phyloP scores from a whole-genome alignment of 2,329 filamentous ascomycete genomes.

The Sclerotinia nivalis region DNA sequence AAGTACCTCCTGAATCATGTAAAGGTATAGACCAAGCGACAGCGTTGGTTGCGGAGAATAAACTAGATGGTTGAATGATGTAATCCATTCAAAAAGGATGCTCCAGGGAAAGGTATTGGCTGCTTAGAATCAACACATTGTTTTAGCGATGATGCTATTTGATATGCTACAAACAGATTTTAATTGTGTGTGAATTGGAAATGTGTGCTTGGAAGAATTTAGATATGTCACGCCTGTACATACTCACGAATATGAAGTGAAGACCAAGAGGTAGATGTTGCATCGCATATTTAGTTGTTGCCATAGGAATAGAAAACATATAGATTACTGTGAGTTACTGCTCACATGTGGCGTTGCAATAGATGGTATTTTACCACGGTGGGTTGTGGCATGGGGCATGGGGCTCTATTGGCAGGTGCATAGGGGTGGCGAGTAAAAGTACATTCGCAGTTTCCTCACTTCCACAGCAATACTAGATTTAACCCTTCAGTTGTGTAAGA shows the following conservation, averaged over 20 bases:
- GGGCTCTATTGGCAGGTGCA: not conserved
- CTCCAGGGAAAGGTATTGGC: not conserved
- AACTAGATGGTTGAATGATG: rapidly evolving
- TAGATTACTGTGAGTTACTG: not conserved
- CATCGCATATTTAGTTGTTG: not conserved
- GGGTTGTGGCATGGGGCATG: not conserved
- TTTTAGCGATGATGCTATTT: not conserved
- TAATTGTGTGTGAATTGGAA: rapidly evolving
- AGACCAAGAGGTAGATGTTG: not conserved
- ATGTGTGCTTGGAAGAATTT: not conserved
- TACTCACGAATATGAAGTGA: not conserved
- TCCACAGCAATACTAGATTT: too few relatives aligned
- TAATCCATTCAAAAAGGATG: not conserved
- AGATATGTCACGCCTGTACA: too few relatives aligned
- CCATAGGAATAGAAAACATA: not conserved
- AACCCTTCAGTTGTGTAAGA: not conserved
- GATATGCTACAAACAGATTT: not conserved
- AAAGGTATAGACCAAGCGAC: not conserved
- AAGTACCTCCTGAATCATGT: not conserved
- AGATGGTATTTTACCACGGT: not conserved
- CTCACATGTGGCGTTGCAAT: too few relatives aligned
- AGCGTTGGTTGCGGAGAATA: not conserved
- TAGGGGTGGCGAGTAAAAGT: not conserved
- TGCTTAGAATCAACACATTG: not conserved
- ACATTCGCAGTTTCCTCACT: not conserved